phyloP scores from a whole-genome alignment of 2,329 filamentous ascomycete genomes.

The Emergomyces orientalis region DNA sequence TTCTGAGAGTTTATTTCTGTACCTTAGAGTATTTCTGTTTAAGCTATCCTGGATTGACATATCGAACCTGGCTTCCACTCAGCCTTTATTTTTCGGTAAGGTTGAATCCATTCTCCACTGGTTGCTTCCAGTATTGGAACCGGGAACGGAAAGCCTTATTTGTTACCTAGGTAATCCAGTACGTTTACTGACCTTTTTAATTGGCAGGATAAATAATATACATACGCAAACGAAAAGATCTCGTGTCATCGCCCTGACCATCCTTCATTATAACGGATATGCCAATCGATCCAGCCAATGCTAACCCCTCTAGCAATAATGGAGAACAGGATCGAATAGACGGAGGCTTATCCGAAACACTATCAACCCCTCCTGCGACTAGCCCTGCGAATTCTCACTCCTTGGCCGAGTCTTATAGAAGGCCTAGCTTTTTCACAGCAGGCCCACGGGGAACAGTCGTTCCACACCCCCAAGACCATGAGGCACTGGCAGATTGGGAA shows the following conservation, averaged over 20 bases:
- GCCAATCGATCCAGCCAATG: not conserved
- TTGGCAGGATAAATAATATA: not conserved
- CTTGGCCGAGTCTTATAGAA: conserved; percentile 59
- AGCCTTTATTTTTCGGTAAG: not conserved
- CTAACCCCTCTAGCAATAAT: not conserved
- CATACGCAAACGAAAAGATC: not conserved
- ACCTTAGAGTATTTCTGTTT: not conserved
- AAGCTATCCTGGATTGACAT: too few relatives aligned
- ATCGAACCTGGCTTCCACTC: not conserved
- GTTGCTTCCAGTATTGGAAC: not conserved
- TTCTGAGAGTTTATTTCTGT: not conserved
- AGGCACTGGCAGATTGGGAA: conserved; percentile 44
- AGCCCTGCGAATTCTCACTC: conserved; percentile 36
- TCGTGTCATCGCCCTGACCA: not conserved
- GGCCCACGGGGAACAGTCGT: conserved; percentile 62
- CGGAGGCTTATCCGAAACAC: conserved; percentile 32
- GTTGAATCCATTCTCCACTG: not conserved
- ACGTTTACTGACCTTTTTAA: not conserved
- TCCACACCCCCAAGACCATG: conserved; percentile 38
- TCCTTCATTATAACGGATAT: not conserved
- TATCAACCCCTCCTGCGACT: conserved; percentile 35
- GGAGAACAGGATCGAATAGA: conserved; percentile 12
- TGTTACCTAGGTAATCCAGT: too few relatives aligned
- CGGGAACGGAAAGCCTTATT: too few relatives aligned
- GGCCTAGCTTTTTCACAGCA: conserved; percentile 67